phyloP scores from a whole-genome alignment of 371 early-diverging fungal genomes.

The Mortierella sp. region DNA sequence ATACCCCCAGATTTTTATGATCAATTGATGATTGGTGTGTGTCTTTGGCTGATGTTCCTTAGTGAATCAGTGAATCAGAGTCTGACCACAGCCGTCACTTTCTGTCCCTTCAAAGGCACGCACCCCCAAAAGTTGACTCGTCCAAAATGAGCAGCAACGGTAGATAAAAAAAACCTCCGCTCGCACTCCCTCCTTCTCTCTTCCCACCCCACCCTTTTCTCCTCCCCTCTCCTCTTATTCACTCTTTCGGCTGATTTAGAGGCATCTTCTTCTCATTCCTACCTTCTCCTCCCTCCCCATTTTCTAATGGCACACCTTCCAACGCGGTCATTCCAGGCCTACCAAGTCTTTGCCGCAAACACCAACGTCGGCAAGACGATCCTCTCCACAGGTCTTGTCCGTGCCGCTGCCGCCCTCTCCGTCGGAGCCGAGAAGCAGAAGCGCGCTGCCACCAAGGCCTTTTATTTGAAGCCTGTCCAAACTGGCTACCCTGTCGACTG shows the following conservation, averaged over 20 bases:
- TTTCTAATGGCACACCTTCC: conserved; percentile 56
- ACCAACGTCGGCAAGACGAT: conserved; percentile 91
- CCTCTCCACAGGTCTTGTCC: conserved; percentile 75
- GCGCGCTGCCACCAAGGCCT: conserved; percentile 58
- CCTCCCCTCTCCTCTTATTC: conserved; percentile 5
- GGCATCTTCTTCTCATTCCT: background rate
- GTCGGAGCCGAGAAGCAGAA: conserved; percentile 60
- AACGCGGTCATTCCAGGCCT: conserved; percentile 74
- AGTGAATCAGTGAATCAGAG: conserved; percentile 3
- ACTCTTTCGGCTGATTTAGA: background rate
- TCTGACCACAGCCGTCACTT: background rate
- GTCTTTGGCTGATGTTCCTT: background rate
- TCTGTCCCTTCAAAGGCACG: background rate
- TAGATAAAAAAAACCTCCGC: background rate
- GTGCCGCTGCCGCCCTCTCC: conserved; percentile 63
- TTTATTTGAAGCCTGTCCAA: conserved; percentile 87
- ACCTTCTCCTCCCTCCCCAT: background rate
- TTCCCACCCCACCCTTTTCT: background rate
- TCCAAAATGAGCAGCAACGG: background rate
- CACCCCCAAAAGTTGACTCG: conserved; percentile 5
- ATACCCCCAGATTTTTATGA: background rate
- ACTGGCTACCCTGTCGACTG: conserved; percentile 88
- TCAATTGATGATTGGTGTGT: background rate
- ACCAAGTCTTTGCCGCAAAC: conserved; percentile 85
- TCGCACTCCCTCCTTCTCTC: background rate